These are phyloP conservation scores for Buddleja alternifolia DNA, from an alignment of 257 asterid genomes.

Conservation along the genomic window DNA sequence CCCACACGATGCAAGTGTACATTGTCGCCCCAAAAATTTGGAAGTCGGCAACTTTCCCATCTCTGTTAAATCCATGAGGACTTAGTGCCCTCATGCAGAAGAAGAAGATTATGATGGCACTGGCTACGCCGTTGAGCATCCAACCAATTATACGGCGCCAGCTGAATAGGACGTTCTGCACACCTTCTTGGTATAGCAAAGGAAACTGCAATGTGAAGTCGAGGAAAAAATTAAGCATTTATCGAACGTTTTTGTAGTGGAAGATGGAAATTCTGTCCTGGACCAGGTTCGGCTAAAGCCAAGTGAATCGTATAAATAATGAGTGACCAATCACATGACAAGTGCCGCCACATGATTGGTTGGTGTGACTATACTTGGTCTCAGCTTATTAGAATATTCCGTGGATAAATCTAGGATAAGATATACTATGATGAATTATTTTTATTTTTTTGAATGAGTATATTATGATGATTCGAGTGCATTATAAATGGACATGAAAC, in stretches of 20 bases:
- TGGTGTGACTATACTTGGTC: no score
- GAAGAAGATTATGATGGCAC: constrained; percentile 79
- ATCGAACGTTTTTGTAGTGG: background rate
- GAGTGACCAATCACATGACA: no score
- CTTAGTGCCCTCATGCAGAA: constrained; percentile 55
- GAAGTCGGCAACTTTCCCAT: constrained; percentile 65
- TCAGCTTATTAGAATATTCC: no score
- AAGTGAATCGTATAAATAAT: no score
- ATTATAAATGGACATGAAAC: background rate
- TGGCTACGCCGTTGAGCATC: constrained; percentile 81
- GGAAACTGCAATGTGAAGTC: constrained; percentile 71
- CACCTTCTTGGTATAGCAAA: constrained; percentile 93
- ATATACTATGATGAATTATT: no score
- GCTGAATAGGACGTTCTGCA: constrained; percentile 84
- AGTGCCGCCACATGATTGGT: no score
- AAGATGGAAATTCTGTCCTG: no score
- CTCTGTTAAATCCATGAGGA: constrained; percentile 65
- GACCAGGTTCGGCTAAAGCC: no score
- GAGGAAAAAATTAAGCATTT: constrained; percentile 16
- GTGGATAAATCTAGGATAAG: no score
- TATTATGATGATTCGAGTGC: no score
- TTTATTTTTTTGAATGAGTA: no score
- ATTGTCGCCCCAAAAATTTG: constrained; percentile 75
- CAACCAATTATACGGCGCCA: constrained; percentile 92
- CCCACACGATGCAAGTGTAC: constrained; percentile 92